Conservation (phyloP, 2,329 filamentous ascomycete species). For the Aspergillus pseudoviridinutans region DNA sequence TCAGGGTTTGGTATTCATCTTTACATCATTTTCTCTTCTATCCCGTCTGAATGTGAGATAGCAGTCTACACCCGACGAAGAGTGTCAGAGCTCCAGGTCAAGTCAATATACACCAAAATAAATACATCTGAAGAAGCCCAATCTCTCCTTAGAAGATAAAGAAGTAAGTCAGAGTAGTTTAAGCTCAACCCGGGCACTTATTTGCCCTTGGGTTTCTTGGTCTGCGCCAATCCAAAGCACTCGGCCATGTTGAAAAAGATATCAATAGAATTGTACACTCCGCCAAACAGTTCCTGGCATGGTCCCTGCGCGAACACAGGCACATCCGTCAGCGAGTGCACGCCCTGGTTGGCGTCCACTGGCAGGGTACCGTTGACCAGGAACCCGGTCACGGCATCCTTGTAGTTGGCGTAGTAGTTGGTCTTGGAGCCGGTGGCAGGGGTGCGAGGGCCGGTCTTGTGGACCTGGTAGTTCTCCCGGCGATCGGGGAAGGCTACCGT, state of each 20-base stretch:
- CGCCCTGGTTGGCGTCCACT: conserved; percentile 60
- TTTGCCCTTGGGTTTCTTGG: conserved; percentile 5
- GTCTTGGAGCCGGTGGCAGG: conserved; percentile 55
- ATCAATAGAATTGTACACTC: conserved; percentile 38
- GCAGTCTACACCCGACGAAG: too few species aligned
- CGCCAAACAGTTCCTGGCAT: conserved; percentile 70
- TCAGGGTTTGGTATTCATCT: not conserved
- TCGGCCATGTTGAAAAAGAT: conserved; percentile 40
- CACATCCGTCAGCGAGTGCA: conserved; percentile 74
- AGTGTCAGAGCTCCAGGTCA: too few species aligned
- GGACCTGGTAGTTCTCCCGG: conserved; percentile 71
- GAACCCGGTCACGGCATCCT: conserved; percentile 64
- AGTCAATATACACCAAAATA: not conserved
- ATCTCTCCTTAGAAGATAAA: not conserved
- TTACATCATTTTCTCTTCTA: not conserved
- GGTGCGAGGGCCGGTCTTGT: conserved; percentile 60
- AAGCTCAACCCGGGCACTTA: not conserved
- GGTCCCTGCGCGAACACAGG: conserved; percentile 75
- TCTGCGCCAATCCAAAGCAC: conserved; percentile 34
- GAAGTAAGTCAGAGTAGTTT: not conserved
- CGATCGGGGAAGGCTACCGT: conserved; percentile 68
- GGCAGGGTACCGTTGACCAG: conserved; percentile 72
- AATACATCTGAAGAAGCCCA: not conserved
- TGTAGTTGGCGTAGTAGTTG: conserved; percentile 65
- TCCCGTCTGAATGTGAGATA: not conserved